Conservation (phyloP, 2,329 filamentous ascomycete genomes). For the Juglanconis juglandina region DNA sequence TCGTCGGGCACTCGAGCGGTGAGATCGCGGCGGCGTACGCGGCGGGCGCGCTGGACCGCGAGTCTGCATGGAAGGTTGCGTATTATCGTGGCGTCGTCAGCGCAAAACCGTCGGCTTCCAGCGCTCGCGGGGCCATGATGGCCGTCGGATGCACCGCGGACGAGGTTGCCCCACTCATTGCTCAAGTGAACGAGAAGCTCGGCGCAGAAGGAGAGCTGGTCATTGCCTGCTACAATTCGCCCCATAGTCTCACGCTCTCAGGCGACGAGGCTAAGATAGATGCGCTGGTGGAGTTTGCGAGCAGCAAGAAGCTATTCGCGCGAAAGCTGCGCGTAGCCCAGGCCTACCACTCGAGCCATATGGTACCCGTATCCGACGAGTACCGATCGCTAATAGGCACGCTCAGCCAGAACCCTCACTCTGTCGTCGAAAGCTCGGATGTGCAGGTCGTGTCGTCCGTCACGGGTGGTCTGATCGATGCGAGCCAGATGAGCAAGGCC, state of each 20-base stretch:
- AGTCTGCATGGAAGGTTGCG: conserved; percentile 20
- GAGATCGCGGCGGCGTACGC: conserved; percentile 26
- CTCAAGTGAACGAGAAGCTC: conserved; percentile 2
- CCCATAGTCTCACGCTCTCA: conserved; percentile 33
- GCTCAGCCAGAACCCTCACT: conserved; percentile 4
- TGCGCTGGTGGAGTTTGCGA: conserved; percentile 22
- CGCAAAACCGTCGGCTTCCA: conserved; percentile 2
- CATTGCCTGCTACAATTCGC: conserved; percentile 23
- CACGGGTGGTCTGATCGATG: conserved; percentile 4
- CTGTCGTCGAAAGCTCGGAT: background rate
- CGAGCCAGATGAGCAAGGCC: conserved; percentile 9
- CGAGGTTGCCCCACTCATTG: conserved; percentile 19
- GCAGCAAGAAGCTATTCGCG: conserved; percentile 26
- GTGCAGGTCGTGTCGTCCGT: conserved; percentile 11
- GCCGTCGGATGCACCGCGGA: conserved; percentile 12
- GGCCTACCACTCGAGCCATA: conserved; percentile 31
- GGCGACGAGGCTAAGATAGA: conserved; percentile 28
- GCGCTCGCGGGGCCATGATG: conserved; percentile 10
- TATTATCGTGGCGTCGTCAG: conserved; percentile 20
- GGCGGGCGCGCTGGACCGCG: conserved; percentile 19
- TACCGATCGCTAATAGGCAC: conserved; percentile 23
- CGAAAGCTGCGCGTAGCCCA: conserved; percentile 25
- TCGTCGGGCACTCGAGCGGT: conserved; percentile 24
- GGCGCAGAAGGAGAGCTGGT: conserved; percentile 22
- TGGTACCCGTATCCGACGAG: conserved; percentile 23